A percentile compares a stretch with the other conserved stretches of the same genome.
phyloP scores from a whole-genome alignment of 176 grass and related monocot species.

The Panicum miliaceum region DNA sequence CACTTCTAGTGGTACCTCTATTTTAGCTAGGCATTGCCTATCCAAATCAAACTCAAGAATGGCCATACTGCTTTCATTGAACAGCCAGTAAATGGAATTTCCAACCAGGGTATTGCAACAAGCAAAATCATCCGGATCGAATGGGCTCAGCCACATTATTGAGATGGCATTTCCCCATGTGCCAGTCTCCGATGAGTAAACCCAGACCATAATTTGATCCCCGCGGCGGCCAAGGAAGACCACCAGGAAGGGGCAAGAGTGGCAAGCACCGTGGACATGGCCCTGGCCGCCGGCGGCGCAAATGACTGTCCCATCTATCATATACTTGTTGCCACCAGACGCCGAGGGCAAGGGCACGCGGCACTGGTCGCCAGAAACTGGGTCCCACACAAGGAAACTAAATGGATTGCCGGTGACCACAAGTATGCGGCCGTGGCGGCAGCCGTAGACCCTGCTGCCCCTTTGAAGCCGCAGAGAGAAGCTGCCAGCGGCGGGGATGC shows the following conservation, averaged over 20 bases:
- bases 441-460: background rate
- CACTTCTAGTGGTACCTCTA: background rate
- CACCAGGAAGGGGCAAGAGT: background rate
- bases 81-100: slow-evolving; percentile 20
- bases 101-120: background rate
- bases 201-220: background rate
- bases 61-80: background rate
- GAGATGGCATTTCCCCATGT: slow-evolving; percentile 25
- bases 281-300: background rate
- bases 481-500: background rate
- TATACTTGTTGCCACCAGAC: background rate
- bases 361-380: background rate
- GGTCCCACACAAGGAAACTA: slow-evolving; percentile 10
- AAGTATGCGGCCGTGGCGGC: slow-evolving; percentile 28
- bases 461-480: background rate
- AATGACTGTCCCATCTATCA: background rate
- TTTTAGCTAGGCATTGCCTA: background rate
- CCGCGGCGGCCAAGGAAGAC: background rate
- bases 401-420: background rate
- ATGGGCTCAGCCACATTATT: background rate
- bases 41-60: slow-evolving; percentile 27
- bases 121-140: background rate
- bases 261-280: background rate
- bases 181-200: slow-evolving; percentile 21
- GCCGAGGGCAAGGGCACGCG: background rate